Conservation (phyloP, 176 grass and related monocot species). For the Carex kokanica region DNA sequence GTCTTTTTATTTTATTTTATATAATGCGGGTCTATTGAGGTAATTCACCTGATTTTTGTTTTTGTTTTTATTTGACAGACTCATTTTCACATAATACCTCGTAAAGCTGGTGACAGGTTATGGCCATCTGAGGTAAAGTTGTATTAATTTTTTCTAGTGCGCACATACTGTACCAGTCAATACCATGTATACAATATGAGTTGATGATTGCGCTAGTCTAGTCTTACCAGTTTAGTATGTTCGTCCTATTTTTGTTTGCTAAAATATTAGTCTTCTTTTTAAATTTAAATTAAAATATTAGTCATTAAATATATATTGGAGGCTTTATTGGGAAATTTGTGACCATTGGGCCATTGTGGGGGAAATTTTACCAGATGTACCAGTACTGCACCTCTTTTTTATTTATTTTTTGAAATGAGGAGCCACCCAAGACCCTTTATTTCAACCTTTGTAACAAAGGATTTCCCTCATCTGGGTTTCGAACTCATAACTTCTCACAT, state of each 20-base stretch:
- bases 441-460: too few relatives aligned
- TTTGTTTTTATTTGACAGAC: conserved; percentile 45
- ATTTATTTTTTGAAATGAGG: too few relatives aligned
- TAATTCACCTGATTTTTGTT: not conserved
- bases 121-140: conserved; percentile 68
- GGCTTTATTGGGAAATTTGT: not conserved
- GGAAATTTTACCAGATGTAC: not conserved
- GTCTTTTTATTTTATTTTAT: too few relatives aligned
- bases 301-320: not conserved
- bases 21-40: not conserved
- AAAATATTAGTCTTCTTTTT: too few relatives aligned
- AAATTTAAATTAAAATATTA: not conserved
- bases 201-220: not conserved
- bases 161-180: not conserved
- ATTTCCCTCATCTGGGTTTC: too few relatives aligned
- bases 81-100: conserved; percentile 87
- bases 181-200: not conserved
- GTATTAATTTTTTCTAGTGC: not conserved
- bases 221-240: not conserved
- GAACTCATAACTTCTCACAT: too few relatives aligned
- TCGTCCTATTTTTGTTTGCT: not conserved
- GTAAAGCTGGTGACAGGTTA: conserved; percentile 58
- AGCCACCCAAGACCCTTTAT: too few relatives aligned
- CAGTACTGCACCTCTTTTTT: not conserved
- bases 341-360: not conserved